These are phyloP conservation scores for Nidularia sp. DNA, from an alignment of 768 basidiomycete genomes.

Conservation along the genomic window DNA sequence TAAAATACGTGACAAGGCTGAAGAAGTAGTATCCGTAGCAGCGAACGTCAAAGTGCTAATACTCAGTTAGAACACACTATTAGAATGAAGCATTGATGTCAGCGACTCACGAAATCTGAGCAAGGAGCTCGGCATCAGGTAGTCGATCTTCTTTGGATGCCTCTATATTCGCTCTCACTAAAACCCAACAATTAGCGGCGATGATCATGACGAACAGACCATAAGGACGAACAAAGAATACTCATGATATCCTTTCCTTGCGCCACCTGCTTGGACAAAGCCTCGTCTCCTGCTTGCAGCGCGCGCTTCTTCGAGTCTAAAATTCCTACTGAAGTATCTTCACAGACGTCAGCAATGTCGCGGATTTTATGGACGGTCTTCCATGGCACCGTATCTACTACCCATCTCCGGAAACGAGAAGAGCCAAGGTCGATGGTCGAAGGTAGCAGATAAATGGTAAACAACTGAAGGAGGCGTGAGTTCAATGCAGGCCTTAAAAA, in stretches of 20 bases:
- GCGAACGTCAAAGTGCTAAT: background rate
- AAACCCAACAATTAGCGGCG: background rate
- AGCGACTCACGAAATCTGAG: constrained; percentile 24
- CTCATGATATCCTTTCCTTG: constrained; percentile 39
- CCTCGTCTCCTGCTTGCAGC: constrained; percentile 28
- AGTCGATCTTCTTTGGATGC: constrained; percentile 26
- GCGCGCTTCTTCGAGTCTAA: constrained; percentile 29
- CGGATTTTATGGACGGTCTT: constrained; percentile 19
- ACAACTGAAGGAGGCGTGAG: too few relatives aligned
- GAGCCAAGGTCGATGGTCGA: constrained; percentile 17
- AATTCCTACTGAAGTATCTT: constrained; percentile 29
- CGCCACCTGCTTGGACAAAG: constrained; percentile 24
- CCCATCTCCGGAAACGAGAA: constrained; percentile 22
- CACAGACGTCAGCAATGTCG: constrained; percentile 27
- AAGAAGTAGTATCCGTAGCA: background rate
- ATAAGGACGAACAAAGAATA: background rate
- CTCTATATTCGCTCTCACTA: constrained; percentile 31
- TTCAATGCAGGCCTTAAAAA: constrained; percentile 1
- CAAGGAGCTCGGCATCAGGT: constrained; percentile 29
- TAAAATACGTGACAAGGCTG: constrained; percentile 26
- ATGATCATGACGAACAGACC: background rate
- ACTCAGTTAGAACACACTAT: background rate
- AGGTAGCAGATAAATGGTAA: constrained; percentile 9
- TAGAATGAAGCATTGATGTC: background rate
- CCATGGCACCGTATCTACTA: constrained; percentile 29